phyloP scores from a whole-genome alignment of 495 filamentous ascomycete species.

The Lepidopterella palustris region DNA sequence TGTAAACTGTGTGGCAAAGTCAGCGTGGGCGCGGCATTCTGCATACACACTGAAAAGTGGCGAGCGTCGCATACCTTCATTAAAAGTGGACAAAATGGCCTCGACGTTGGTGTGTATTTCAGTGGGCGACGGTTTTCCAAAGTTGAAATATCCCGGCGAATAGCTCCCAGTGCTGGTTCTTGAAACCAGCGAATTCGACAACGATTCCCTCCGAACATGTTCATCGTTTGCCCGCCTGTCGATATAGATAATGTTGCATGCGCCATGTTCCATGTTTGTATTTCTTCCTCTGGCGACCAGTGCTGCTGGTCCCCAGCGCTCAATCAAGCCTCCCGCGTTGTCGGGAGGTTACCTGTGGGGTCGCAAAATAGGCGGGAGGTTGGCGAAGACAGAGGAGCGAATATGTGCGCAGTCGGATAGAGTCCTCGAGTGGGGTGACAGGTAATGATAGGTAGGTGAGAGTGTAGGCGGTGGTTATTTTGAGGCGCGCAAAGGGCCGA shows the following conservation, averaged over 20 bases:
- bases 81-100: conserved; percentile 30
- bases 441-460: background rate
- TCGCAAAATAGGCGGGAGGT: conserved; percentile 11
- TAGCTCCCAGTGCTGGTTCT: conserved; percentile 23
- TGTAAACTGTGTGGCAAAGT: conserved; percentile 20
- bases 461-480: background rate
- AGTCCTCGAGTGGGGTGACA: background rate
- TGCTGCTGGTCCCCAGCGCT: conserved; percentile 13
- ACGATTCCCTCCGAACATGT: conserved; percentile 26
- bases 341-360: conserved; percentile 20
- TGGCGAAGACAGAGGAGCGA: background rate
- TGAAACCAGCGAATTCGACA: conserved; percentile 21
- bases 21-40: background rate
- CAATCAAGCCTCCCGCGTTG: conserved; percentile 25
- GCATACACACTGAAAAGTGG: background rate
- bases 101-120: conserved; percentile 30
- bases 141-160: conserved; percentile 26
- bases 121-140: conserved; percentile 10
- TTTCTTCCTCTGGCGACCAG: conserved; percentile 21
- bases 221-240: conserved; percentile 32
- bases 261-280: conserved; percentile 35
- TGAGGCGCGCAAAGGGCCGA: conserved; percentile 1
- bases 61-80: conserved; percentile 34
- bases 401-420: background rate
- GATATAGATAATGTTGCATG: conserved; percentile 36